Evolutionary conservation across 495 filamentous ascomycete species (phyloP).

Genomic region (Penicillium fimorum): DNA sequence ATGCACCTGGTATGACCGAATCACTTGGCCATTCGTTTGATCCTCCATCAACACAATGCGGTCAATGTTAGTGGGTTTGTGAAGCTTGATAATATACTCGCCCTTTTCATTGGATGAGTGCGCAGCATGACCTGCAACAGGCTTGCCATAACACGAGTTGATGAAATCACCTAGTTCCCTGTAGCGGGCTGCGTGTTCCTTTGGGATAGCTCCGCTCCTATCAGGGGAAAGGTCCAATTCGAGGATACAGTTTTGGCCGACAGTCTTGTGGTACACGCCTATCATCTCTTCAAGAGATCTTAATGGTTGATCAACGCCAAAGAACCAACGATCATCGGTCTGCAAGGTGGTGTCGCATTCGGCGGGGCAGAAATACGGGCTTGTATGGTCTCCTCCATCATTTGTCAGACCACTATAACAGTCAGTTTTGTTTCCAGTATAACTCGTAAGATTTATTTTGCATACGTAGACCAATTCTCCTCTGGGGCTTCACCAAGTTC

Average conservation of each 20-base stretch:
- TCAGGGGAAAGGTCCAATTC: constrained; percentile 13
- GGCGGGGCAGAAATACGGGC: constrained; percentile 16
- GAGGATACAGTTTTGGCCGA: constrained; percentile 13
- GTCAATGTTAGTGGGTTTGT: constrained; percentile 10
- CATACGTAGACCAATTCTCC: constrained; percentile 16
- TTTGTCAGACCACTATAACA: constrained; percentile 11
- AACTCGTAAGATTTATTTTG: neutral
- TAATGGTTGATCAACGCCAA: constrained; percentile 13
- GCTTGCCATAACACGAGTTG: constrained; percentile 9
- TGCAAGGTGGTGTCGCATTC: constrained; percentile 16
- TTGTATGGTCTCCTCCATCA: constrained; percentile 10
- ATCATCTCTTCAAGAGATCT: constrained; percentile 18
- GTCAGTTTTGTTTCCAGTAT: neutral
- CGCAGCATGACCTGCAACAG: neutral
- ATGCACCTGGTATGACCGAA: constrained; percentile 12
- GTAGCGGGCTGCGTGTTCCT: constrained; percentile 10
- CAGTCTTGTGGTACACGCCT: constrained; percentile 13
- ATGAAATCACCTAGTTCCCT: constrained; percentile 14
- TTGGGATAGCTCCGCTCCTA: constrained; percentile 10
- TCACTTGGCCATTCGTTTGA: constrained; percentile 10
- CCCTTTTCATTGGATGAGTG: constrained; percentile 7
- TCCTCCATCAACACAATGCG: constrained; percentile 13
- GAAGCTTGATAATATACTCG: constrained; percentile 9
- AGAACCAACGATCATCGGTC: constrained; percentile 15
- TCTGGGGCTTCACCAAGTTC: constrained; percentile 11